Evolutionary conservation across 257 asterid species (phyloP).

Genomic region (Cruciata laevipes): DNA sequence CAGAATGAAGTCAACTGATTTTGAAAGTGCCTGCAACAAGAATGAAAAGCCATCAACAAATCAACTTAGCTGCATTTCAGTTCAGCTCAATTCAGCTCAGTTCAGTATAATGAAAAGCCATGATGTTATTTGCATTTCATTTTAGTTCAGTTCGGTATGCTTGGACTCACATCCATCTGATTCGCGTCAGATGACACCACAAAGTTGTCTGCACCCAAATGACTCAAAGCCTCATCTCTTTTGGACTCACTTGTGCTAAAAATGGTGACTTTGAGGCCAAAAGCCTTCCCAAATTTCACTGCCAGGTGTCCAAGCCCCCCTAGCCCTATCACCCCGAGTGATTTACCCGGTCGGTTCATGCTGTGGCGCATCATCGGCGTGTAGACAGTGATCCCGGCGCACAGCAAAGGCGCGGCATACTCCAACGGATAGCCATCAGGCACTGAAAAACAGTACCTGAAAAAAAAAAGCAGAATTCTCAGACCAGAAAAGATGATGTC

Average conservation of each 20-base stretch:
- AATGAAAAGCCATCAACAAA: neutral
- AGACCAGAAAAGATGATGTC: too few species aligned
- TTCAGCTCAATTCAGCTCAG: too few species aligned
- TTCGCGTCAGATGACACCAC: constrained; percentile 70
- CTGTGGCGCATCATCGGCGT: constrained; percentile 75
- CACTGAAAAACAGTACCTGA: constrained; percentile 71
- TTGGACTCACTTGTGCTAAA: constrained; percentile 80
- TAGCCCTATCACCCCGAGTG: constrained; percentile 80
- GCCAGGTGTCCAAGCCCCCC: constrained; percentile 99
- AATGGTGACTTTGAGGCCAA: constrained; percentile 81
- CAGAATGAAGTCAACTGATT: constrained; percentile 71
- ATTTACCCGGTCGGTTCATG: constrained; percentile 86
- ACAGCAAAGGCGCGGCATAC: constrained; percentile 79
- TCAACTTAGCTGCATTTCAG: neutral
- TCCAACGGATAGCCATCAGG: constrained; percentile 66
- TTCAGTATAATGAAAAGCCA: too few species aligned
- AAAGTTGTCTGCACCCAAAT: constrained; percentile 76
- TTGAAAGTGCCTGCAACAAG: constrained; percentile 46
- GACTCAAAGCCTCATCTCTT: constrained; percentile 62
- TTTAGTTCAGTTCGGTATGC: too few species aligned
- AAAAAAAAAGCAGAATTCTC: neutral
- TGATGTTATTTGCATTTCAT: too few species aligned
- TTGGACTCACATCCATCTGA: constrained; percentile 61
- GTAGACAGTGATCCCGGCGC: constrained; percentile 94
- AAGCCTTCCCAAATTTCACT: constrained; percentile 90